Evolutionary conservation across 352 stramenopile genomes (phyloP), one percentile per base, ranked within the genome.

Genomic region (Aphanomyces invadans): DNA sequence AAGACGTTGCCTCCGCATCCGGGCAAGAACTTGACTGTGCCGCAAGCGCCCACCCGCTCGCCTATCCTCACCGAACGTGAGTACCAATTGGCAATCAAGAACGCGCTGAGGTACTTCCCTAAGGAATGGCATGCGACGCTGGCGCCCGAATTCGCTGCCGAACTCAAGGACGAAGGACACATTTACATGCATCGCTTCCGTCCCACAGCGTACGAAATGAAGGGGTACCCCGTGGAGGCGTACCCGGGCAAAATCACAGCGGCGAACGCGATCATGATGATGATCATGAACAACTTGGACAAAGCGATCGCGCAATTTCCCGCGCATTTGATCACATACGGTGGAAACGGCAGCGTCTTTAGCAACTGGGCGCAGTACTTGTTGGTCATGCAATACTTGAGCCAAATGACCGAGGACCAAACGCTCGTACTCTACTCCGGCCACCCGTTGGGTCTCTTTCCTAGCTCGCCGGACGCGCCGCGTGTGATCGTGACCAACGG

Each of bases 221-320:
- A 88, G 66, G 87, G 87, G 57, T 92, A 94, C 75, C 80, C 85
- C 45, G 85, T 96, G 62, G 72, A 82, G 3, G 66, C 60, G 69
- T 95, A 95, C 74, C 84, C 86, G 1, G 77, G 80, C 28, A 73
- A 81, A 53, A 89, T 78, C 74, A 79, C 78, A 52, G 81, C 91
- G 48, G 83, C 85, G 15, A 85, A 84, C 15, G 81, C 80, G 21
- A 91, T 96, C 53, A 86, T 89, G 78, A 81, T 95, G 68, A 95
- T 95, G 86, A 92, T 95, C 74, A 94, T 93, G 81, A 95, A 95
- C 79, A 95, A 96, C 73, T 71, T 96, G 23, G 86, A 95, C 70
- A 80, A 71, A 26, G 74, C 77, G 11, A 85, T 95, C n/a, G 88
- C 88, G 21, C 86, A 96, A 70, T 94, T 95, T 65, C 88, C 88